phyloP scores from a whole-genome alignment of 345 rosid genomes.

The Eucalyptus virginea region DNA sequence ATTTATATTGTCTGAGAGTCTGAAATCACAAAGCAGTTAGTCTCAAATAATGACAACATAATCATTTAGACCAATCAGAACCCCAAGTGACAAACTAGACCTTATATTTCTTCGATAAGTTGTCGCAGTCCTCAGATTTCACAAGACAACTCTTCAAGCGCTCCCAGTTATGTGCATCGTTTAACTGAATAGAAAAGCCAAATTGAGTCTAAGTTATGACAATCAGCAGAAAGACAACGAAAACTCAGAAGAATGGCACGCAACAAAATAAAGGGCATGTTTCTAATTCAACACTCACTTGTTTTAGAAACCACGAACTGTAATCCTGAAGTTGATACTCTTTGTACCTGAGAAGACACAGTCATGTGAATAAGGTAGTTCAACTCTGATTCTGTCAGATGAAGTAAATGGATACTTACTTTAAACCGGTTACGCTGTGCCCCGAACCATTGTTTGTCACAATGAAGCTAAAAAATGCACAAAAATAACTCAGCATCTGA shows the following conservation, averaged over 20 bases:
- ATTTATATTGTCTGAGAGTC: conserved; percentile 59
- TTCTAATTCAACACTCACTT: conserved; percentile 14
- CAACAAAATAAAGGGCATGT: not conserved
- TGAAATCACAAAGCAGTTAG: conserved; percentile 8
- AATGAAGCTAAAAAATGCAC: conserved; percentile 50
- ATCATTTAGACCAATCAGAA: not conserved
- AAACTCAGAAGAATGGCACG: not conserved
- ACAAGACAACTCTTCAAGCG: conserved; percentile 86
- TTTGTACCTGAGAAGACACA: conserved; percentile 53
- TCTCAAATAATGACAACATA: not conserved
- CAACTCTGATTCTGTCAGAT: not conserved
- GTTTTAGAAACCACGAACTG: conserved; percentile 81
- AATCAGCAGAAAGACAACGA: not conserved
- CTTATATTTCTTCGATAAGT: conserved; percentile 60
- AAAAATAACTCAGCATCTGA: not conserved
- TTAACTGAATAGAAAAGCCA: conserved; percentile 35
- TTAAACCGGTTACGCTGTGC: conserved; percentile 55
- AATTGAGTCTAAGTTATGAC: not conserved
- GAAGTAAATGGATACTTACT: conserved; percentile 21
- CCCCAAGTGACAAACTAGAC: conserved; percentile 7
- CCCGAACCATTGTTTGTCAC: conserved; percentile 87
- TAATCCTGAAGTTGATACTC: conserved; percentile 91
- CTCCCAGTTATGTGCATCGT: conserved; percentile 59
- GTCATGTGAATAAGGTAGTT: not conserved
- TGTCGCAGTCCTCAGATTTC: conserved; percentile 64